Conservation (phyloP, 2,329 filamentous ascomycete genomes). For the Cryphonectria nitschkei region DNA sequence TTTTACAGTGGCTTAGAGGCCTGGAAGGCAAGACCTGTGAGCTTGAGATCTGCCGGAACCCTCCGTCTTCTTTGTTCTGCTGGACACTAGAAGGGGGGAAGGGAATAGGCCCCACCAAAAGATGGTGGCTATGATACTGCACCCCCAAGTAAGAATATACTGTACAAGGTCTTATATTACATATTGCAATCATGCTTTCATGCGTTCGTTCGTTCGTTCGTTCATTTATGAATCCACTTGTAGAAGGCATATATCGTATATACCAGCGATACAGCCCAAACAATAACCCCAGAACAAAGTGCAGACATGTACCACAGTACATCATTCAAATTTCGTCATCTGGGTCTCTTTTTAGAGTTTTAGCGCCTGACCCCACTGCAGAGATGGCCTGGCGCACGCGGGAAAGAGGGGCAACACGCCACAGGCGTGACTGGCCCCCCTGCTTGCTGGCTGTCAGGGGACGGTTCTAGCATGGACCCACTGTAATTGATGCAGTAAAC, state of each 20-base stretch:
- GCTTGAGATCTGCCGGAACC: background rate
- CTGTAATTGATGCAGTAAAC: background rate
- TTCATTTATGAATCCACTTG: too few species aligned
- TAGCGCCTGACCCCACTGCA: background rate
- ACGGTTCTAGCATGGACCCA: constrained; percentile 16
- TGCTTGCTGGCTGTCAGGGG: background rate
- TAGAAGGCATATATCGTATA: too few species aligned
- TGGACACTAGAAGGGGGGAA: background rate
- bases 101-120: background rate
- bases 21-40: background rate
- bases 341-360: background rate
- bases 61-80: background rate
- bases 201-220: too few species aligned
- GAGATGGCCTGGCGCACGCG: background rate
- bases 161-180: too few species aligned
- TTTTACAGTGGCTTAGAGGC: background rate
- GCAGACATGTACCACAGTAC: too few species aligned
- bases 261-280: too few species aligned
- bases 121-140: too few species aligned
- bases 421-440: background rate
- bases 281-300: too few species aligned
- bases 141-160: too few species aligned
- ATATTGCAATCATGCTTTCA: too few species aligned
- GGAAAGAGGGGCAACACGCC: background rate
- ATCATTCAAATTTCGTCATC: background rate